A percentile compares a stretch with the other conserved stretches of the same genome.
phyloP scores from a whole-genome alignment of 495 filamentous ascomycete genomes.

The Chlorociboria aeruginascens region DNA sequence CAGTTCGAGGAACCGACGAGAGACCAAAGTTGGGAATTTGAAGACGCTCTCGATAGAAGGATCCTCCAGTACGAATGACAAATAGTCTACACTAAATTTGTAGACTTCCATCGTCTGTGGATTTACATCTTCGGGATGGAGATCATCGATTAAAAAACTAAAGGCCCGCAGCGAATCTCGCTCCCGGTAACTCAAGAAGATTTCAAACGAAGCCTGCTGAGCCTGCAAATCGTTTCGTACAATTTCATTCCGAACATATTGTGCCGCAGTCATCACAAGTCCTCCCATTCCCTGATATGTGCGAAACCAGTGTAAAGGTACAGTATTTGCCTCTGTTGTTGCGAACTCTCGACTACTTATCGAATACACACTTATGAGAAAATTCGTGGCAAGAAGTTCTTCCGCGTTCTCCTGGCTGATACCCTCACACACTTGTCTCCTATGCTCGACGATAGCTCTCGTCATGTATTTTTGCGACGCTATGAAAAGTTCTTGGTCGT shows the following conservation, averaged over 20 bases:
- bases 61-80: not conserved
- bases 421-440: not conserved
- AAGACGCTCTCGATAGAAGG: not conserved
- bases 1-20: not conserved
- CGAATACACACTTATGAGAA: not conserved
- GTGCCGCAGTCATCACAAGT: not conserved
- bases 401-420: conserved; percentile 1
- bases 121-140: not conserved
- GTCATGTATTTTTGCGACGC: conserved; percentile 2
- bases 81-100: not conserved
- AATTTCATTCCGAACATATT: not conserved
- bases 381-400: not conserved
- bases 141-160: not conserved
- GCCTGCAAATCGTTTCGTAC: not conserved
- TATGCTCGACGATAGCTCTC: not conserved
- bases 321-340: not conserved
- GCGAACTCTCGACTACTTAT: not conserved
- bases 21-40: conserved; percentile 2
- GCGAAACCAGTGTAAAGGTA: conserved; percentile 3
- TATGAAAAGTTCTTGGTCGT: not conserved
- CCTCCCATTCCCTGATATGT: not conserved
- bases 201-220: not conserved
- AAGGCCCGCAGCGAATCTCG: not conserved
- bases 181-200: not conserved
- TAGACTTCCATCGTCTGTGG: not conserved